Percentiles rank a stretch among this genome's conserved stretches.
Conservation (phyloP, 129 eudicot species). For the Artemisia argyi region DNA sequence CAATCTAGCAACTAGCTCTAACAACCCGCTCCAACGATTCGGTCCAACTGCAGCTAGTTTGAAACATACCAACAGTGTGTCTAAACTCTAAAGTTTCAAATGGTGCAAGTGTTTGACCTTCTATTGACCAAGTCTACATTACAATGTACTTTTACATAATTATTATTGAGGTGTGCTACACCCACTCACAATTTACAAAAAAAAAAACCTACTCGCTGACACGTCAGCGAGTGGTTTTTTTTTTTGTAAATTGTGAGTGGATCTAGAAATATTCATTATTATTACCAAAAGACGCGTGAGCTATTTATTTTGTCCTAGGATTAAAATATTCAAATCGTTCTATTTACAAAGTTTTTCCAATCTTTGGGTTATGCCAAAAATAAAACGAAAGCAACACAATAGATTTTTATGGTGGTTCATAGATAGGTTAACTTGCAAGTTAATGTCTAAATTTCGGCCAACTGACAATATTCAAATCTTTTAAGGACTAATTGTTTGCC, state of each 20-base stretch:
- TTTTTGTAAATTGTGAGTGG: too few relatives aligned
- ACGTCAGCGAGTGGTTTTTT: too few relatives aligned
- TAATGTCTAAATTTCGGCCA: slow-evolving; percentile 29
- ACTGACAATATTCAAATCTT: slow-evolving; percentile 23
- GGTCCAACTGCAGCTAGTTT: too few relatives aligned
- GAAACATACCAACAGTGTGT: too few relatives aligned
- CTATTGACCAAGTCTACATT: not conserved
- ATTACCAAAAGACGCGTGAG: not conserved
- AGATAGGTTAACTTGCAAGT: slow-evolving; percentile 39
- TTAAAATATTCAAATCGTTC: not conserved
- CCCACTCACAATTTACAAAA: too few relatives aligned
- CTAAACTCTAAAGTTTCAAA: too few relatives aligned
- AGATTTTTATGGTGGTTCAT: slow-evolving; percentile 33
- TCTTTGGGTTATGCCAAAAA: slow-evolving; percentile 26
- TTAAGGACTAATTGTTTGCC: slow-evolving; percentile 28
- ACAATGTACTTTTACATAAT: not conserved
- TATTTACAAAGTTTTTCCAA: not conserved
- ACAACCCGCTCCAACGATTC: too few relatives aligned
- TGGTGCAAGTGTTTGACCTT: not conserved
- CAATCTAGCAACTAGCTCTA: too few relatives aligned
- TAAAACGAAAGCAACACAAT: slow-evolving; percentile 33
- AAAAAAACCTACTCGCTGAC: too few relatives aligned
- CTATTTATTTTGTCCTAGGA: not conserved
- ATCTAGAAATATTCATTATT: too few relatives aligned
- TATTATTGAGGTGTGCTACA: too few relatives aligned